Evolutionary conservation across 1,284 basidiomycete genomes (phyloP).

Genomic region (Amylostereum chailletii): DNA sequence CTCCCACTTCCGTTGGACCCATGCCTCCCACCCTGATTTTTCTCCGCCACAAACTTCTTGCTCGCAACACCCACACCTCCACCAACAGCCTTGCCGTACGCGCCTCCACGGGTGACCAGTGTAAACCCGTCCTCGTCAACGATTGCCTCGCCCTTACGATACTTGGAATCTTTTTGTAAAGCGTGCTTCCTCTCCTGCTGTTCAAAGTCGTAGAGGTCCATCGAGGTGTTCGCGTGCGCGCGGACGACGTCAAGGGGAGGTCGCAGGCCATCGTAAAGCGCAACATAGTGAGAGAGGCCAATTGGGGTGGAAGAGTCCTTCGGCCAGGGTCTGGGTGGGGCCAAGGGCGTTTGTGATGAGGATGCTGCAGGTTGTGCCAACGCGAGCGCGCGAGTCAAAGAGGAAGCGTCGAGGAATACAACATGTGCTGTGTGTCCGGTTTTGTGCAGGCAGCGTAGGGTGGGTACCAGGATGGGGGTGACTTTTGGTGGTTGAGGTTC

Average conservation of each 20-base stretch:
- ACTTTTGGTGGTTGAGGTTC: conserved; percentile 34
- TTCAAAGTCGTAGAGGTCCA: conserved; percentile 71
- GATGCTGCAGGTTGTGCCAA: conserved; percentile 18
- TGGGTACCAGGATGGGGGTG: conserved; percentile 44
- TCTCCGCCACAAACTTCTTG: conserved; percentile 44
- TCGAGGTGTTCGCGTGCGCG: conserved; percentile 68
- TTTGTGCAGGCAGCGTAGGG: conserved; percentile 46
- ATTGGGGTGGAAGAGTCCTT: conserved; percentile 41
- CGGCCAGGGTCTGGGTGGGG: conserved; percentile 53
- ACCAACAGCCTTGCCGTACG: conserved; percentile 78
- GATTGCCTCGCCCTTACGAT: conserved; percentile 72
- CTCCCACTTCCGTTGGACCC: conserved; percentile 21
- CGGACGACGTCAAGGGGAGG: conserved; percentile 67
- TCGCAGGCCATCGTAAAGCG: conserved; percentile 53
- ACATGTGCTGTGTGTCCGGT: conserved; percentile 68
- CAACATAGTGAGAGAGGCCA: conserved; percentile 65
- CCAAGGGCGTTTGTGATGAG: conserved; percentile 11
- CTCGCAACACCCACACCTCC: conserved; percentile 75
- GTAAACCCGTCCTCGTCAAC: conserved; percentile 93
- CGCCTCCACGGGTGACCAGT: conserved; percentile 79
- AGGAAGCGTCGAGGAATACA: conserved; percentile 70
- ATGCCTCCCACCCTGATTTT: conserved; percentile 8
- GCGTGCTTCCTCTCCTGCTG: conserved; percentile 44
- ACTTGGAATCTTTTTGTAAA: conserved; percentile 41
- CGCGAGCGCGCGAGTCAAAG: conserved; percentile 55